Evolutionary conservation across 768 basidiomycete species (phyloP), one percentile per base, ranked within the genome.

Genomic region (Tremella yokohamensis): DNA sequence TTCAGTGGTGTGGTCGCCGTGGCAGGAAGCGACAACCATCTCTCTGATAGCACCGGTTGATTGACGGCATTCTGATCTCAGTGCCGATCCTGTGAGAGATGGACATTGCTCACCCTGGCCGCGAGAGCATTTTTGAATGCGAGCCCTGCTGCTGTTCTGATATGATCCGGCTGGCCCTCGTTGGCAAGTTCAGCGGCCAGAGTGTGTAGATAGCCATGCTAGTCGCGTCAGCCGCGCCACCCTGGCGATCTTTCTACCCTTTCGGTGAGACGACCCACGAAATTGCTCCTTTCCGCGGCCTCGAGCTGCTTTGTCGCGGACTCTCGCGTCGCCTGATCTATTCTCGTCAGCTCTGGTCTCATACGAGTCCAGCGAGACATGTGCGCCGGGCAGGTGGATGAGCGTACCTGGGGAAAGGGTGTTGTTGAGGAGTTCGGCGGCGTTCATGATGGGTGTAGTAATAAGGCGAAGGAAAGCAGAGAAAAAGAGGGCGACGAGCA

Each of bases 51-150:
- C 50, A 89, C 87, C 26, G 82, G 79, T 75, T 92, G 88, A 58
- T 89, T 84, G 49, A 84, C 78, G 18, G 79, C 69, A 61, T 91
- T 90, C 88, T 97, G 13, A 8, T 4, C 57, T 29, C 49, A 57
- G 52, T 39, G n/a, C 12, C 9, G 26, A 3, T 40, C 16, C 12
- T 29, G 24, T 24, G 22, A 8, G 12, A n/a, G 24, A 29, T 49
- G 37, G 52, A 56, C 65, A 54, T 53, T 38, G 73, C 89, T 78
- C 80, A 97, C 94, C 70, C 90, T 82, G 60, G 93, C 90, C 34
- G 87, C 84, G 58, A 99, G 79, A 60, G 91, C 84, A 78, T 99
- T 99, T 84, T 98, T 99, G 78, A 99, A 81, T 18, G 94, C 93
- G 52, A 99, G 82, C 75, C 90, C 92, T 20, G 96, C 93, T n/a